Evolutionary conservation across 2,329 filamentous ascomycete species (phyloP).

Genomic region (Botrytis paeoniae): DNA sequence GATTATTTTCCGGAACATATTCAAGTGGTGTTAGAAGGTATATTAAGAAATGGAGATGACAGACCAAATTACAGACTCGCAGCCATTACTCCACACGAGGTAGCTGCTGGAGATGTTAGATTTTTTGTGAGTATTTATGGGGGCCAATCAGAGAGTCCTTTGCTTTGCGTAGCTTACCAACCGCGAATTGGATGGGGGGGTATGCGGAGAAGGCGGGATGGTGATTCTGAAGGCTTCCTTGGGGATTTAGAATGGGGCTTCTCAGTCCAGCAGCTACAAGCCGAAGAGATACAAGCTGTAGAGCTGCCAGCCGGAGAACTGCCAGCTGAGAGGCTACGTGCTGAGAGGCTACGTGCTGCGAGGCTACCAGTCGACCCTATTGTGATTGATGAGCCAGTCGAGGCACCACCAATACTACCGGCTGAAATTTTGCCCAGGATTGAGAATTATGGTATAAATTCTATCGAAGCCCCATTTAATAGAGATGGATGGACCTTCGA

Average conservation of each 20-base stretch:
- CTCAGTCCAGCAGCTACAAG: neutral
- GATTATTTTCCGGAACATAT: neutral
- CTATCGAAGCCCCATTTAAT: neutral
- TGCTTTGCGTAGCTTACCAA: neutral
- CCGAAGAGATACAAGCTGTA: too few relatives aligned
- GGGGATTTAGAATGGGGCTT: neutral
- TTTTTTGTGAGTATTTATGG: neutral
- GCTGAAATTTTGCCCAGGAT: neutral
- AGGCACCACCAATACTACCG: neutral
- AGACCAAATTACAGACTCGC: neutral
- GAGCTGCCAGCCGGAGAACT: too few relatives aligned
- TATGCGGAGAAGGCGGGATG: neutral
- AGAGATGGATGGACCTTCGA: neutral
- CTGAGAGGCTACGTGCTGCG: too few relatives aligned
- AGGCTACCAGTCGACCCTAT: neutral
- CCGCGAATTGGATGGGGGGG: neutral
- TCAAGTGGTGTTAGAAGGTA: neutral
- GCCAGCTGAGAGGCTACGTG: too few relatives aligned
- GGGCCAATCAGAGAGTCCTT: neutral
- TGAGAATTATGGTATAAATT: neutral
- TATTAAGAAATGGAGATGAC: neutral
- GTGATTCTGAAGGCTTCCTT: neutral
- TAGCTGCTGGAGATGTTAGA: neutral
- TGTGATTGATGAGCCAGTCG: neutral
- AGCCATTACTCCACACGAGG: neutral